These are phyloP conservation scores for Ailanthus altissimus DNA, from an alignment of 345 rosid genomes.

Conservation along the genomic window DNA sequence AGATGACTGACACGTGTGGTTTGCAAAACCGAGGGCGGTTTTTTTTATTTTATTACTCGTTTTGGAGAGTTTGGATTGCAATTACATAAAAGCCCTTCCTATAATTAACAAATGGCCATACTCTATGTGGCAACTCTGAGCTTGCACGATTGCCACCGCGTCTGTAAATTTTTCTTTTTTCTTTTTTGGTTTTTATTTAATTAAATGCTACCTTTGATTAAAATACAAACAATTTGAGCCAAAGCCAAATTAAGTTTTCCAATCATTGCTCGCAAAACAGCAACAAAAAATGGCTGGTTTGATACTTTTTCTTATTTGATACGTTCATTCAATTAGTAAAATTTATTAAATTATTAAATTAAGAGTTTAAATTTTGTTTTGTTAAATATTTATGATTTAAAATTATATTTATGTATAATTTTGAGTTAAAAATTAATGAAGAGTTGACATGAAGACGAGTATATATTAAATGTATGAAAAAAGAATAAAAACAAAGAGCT, in stretches of 20 bases:
- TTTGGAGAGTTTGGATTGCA: background rate
- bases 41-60: background rate
- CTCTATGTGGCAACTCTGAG: background rate
- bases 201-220: background rate
- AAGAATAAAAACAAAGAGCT: too few species aligned
- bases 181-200: background rate
- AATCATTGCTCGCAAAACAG: background rate
- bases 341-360: too few species aligned
- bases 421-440: too few species aligned
- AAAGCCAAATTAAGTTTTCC: background rate
- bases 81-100: background rate
- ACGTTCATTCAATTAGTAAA: too few species aligned
- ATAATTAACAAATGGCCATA: background rate
- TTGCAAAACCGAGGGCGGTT: conserved; percentile 13
- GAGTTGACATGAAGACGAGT: too few species aligned
- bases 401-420: too few species aligned
- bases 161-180: background rate
- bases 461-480: too few species aligned
- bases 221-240: background rate
- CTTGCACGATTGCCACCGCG: background rate
- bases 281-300: background rate
- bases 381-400: too few species aligned
- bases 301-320: background rate
- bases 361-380: too few species aligned
- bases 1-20: conserved; percentile 27